Evolutionary conservation across 805 yeast genomes (phyloP), one percentile per base, ranked within the genome.

Genomic region (Debaryomyces tyrocola): DNA sequence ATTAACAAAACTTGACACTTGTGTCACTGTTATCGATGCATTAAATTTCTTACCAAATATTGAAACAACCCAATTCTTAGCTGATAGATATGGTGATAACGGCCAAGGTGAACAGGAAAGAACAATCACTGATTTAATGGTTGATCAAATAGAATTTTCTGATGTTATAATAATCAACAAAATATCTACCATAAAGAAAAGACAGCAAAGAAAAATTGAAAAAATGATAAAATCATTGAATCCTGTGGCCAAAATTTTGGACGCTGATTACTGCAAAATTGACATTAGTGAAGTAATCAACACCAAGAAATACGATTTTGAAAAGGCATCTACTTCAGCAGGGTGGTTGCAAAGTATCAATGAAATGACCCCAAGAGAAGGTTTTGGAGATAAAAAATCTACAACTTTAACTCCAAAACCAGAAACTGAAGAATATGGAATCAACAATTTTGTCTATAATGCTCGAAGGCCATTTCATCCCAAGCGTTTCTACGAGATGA

Each of bases 91-190:
- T 53, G 75, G 74, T 2, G 67, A 66, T 15, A 61, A 59, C 28
- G 74, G 73, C 10, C 70, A 63, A 47, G 67, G 66, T 29, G 77
- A 74, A 43, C 58, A 58, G n/a, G 77, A 74, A 41, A 61, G 77
- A 42, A 71, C 76, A 1, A 72, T 75, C 20, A 69, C 78, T 4
- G 78, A 75, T 50, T 51, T 75, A 33, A 58, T 75, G 64, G 68
- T 74, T 1, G 79, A 75, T 48, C 80, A 75, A 53, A 69, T 75
- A 27, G 79, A 75, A 49, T 75, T 75, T 50, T 59, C 78, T 0
- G 76, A 75, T 49, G 73, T 74, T 18, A 59, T 75, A n/a, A 59
- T 75, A 35, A 50, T 75, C 38, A 75, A 75, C 54, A 75, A 75
- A 52, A 51, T 65, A 2, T 57, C 64, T 6, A 44, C 58, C 8